Percentiles rank a stretch among this genome's conserved stretches.
Evolutionary conservation across 352 stramenopile species (phyloP).

Genomic region (Globisporangium camurandrum): DNA sequence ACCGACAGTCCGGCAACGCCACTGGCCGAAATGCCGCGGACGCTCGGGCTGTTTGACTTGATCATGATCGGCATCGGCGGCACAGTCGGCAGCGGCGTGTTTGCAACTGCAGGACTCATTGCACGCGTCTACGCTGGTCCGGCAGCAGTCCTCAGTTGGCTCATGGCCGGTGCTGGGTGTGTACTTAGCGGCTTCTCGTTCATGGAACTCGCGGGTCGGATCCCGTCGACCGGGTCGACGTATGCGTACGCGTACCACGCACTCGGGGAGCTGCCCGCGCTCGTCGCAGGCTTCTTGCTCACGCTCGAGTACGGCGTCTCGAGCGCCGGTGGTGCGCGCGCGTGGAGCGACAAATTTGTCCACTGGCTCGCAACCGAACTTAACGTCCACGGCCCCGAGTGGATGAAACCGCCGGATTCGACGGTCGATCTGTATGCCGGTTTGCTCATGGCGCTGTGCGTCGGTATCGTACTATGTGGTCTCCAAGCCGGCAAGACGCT

Average conservation of each 20-base stretch:
- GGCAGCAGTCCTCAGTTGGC: slow-evolving; percentile 76
- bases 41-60: slow-evolving; percentile 88
- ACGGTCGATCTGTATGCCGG: slow-evolving; percentile 65
- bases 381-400: slow-evolving; percentile 27
- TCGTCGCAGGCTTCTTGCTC: slow-evolving; percentile 84
- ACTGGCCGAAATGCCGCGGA: slow-evolving; percentile 33
- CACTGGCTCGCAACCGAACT: slow-evolving; percentile 67
- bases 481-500: slow-evolving; percentile 86
- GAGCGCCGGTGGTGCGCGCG: slow-evolving; percentile 85
- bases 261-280: slow-evolving; percentile 88
- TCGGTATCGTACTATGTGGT: slow-evolving; percentile 65
- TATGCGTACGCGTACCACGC: slow-evolving; percentile 93
- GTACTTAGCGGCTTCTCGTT: slow-evolving; percentile 83
- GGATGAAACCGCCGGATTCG: slow-evolving; percentile 64
- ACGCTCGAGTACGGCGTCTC: slow-evolving; percentile 93
- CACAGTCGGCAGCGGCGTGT: slow-evolving; percentile 92
- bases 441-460: slow-evolving; percentile 64
- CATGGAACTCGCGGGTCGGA: slow-evolving; percentile 84
- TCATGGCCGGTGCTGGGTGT: slow-evolving; percentile 74
- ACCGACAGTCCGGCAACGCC: slow-evolving; percentile 1
- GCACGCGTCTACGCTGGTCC: slow-evolving; percentile 63
- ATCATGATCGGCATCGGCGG: slow-evolving; percentile 91
- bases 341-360: slow-evolving; percentile 92
- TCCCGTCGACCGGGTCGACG: slow-evolving; percentile 86
- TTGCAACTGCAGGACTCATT: slow-evolving; percentile 77